Evolutionary conservation across 1,139 yeast genomes (phyloP).

Genomic region (Candida labiduridarum): DNA sequence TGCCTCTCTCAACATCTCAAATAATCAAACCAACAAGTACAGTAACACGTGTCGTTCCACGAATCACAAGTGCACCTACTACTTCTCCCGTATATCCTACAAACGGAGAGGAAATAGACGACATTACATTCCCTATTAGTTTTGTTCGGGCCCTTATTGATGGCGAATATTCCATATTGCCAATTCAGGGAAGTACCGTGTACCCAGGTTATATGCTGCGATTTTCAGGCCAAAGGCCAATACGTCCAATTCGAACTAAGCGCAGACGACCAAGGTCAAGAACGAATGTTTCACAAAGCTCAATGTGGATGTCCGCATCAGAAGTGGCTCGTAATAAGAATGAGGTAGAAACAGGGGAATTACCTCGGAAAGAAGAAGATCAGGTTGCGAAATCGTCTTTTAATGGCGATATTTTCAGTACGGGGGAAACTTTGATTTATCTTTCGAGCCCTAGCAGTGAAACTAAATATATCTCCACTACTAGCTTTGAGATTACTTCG

Average conservation of each 20-base stretch:
- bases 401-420: too few relatives aligned
- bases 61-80: not conserved
- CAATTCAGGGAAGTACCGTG: conserved; percentile 4
- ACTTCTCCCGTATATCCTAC: not conserved
- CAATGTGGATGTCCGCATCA: not conserved
- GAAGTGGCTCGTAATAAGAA: not conserved
- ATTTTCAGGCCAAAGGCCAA: not conserved
- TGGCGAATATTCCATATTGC: conserved; percentile 5
- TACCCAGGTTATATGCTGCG: not conserved
- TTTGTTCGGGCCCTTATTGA: not conserved
- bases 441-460: too few relatives aligned
- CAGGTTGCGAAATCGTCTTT: too few relatives aligned
- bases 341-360: not conserved
- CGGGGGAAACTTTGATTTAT: too few relatives aligned
- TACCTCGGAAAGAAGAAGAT: too few relatives aligned
- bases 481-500: too few relatives aligned
- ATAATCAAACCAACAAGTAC: not conserved
- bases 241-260: not conserved
- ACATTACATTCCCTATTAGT: conserved; percentile 1
- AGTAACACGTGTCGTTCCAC: not conserved
- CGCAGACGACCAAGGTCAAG: not conserved
- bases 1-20: not conserved
- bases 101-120: conserved; percentile 3
- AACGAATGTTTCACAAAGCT: not conserved
- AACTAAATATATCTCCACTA: too few relatives aligned